These are phyloP conservation scores for Entophlyctis helioformis DNA, from an alignment of 192 early-diverging fungal species.

Conservation along the genomic window DNA sequence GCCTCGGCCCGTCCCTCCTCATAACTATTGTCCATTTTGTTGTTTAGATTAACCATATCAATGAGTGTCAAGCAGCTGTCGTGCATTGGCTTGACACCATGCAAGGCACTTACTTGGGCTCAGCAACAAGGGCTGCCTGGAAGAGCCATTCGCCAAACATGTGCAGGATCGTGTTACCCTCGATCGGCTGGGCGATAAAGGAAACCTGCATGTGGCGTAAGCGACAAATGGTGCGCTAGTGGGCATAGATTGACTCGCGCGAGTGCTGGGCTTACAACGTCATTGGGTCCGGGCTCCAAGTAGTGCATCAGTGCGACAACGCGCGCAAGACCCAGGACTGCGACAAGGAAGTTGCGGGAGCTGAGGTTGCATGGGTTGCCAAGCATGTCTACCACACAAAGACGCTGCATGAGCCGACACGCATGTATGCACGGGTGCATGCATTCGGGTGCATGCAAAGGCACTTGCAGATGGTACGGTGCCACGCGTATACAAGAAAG, in stretches of 20 bases:
- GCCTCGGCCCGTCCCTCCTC: constrained; percentile 55
- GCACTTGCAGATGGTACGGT: constrained; percentile 39
- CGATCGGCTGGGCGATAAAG: constrained; percentile 6
- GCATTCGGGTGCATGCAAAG: background rate
- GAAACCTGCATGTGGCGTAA: background rate
- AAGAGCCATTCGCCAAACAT: constrained; percentile 79
- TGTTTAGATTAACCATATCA: no score
- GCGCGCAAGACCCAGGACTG: no score
- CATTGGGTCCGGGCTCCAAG: constrained; percentile 5
- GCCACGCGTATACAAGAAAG: constrained; percentile 65
- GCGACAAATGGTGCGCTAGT: no score
- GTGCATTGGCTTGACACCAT: background rate
- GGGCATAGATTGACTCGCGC: no score
- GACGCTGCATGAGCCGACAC: background rate
- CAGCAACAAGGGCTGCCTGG: constrained; percentile 34
- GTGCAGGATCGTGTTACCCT: constrained; percentile 67
- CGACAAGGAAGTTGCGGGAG: constrained; percentile 24
- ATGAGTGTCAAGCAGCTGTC: no score
- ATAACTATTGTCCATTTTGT: background rate
- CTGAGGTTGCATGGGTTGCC: constrained; percentile 27
- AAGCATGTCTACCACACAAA: constrained; percentile 39
- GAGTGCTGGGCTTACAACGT: background rate
- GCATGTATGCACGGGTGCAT: no score
- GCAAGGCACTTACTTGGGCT: constrained; percentile 16
- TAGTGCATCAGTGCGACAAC: no score